Evolutionary conservation across 1,284 basidiomycete species (phyloP).

Genomic region (Thelephora terrestris): DNA sequence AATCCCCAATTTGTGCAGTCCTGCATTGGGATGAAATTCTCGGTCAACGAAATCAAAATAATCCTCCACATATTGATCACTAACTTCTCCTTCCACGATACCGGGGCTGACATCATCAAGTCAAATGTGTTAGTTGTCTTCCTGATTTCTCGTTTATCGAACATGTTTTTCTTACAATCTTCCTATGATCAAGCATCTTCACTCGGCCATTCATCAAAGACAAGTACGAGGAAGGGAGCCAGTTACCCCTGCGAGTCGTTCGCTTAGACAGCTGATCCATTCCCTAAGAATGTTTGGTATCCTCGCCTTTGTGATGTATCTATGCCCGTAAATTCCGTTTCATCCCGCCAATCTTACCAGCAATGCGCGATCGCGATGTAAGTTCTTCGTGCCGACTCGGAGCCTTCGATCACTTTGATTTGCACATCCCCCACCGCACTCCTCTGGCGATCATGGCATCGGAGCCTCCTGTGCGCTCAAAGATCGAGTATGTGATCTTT

Average conservation of each 20-base stretch:
- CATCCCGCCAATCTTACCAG: too few species aligned
- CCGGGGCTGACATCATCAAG: constrained; percentile 48
- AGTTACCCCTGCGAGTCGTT: constrained; percentile 40
- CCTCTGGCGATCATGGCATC: too few species aligned
- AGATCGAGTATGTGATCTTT: constrained; percentile 66
- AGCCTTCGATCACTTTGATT: background rate
- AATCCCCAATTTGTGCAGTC: constrained; percentile 32
- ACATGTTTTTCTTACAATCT: constrained; percentile 6
- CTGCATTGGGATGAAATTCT: constrained; percentile 71
- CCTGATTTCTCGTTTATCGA: background rate
- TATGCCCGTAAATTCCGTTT: too few species aligned
- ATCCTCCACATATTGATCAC: constrained; percentile 62
- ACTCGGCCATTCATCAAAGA: constrained; percentile 60
- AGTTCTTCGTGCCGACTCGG: too few species aligned
- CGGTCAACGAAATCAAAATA: constrained; percentile 70
- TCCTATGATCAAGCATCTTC: constrained; percentile 40
- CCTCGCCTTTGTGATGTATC: too few species aligned
- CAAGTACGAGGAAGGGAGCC: constrained; percentile 52
- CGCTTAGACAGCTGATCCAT: background rate
- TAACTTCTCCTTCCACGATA: constrained; percentile 50
- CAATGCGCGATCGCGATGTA: background rate
- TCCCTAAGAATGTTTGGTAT: too few species aligned
- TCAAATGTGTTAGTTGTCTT: constrained; percentile 53
- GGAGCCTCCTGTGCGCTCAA: constrained; percentile 1
- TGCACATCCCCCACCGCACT: background rate